These are phyloP conservation scores for Coemansia sp. DNA, from an alignment of 192 early-diverging fungal genomes.

Conservation along the genomic window DNA sequence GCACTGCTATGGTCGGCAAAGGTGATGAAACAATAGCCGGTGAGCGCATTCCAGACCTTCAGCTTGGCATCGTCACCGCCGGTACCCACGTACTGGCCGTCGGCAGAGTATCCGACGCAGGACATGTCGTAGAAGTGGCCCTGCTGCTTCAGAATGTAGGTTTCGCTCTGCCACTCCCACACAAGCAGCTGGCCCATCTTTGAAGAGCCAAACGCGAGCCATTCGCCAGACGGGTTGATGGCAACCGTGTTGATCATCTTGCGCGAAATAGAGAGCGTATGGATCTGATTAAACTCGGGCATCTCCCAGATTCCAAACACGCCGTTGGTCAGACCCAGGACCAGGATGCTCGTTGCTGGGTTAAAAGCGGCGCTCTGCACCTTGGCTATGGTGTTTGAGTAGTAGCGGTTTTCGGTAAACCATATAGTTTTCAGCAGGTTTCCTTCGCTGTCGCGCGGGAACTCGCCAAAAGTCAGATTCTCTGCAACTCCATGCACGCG, in stretches of 20 bases:
- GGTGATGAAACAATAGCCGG: slow-evolving; percentile 98
- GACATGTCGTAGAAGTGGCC: slow-evolving; percentile 96
- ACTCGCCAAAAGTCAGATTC: slow-evolving; percentile 61
- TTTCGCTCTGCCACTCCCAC: slow-evolving; percentile 99
- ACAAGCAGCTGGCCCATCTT: slow-evolving; percentile 93
- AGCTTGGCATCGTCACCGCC: slow-evolving; percentile 97
- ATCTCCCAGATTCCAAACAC: slow-evolving; percentile 99
- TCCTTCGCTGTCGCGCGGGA: slow-evolving; percentile 55
- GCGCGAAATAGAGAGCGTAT: slow-evolving; percentile 95
- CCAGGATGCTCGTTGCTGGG: slow-evolving; percentile 65
- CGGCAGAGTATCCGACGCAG: slow-evolving; percentile 82
- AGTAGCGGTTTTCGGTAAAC: slow-evolving; percentile 65
- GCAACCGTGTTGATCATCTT: slow-evolving; percentile 86
- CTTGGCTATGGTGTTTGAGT: slow-evolving; percentile 76
- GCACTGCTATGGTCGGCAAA: slow-evolving; percentile 88
- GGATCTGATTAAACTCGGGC: slow-evolving; percentile 90
- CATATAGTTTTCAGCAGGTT: slow-evolving; percentile 36
- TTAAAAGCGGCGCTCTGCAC: slow-evolving; percentile 83
- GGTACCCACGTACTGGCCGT: slow-evolving; percentile 92
- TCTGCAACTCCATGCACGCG: slow-evolving; percentile 55
- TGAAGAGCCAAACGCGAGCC: slow-evolving; percentile 94
- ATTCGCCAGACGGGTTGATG: slow-evolving; percentile 91
- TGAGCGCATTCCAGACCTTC: slow-evolving; percentile 95
- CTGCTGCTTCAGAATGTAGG: slow-evolving; percentile 98
- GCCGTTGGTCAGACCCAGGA: slow-evolving; percentile 90